A percentile compares a stretch with the other conserved stretches of the same genome.
Evolutionary conservation across 345 rosid genomes (phyloP).

Genomic region (Acer yangbiense): DNA sequence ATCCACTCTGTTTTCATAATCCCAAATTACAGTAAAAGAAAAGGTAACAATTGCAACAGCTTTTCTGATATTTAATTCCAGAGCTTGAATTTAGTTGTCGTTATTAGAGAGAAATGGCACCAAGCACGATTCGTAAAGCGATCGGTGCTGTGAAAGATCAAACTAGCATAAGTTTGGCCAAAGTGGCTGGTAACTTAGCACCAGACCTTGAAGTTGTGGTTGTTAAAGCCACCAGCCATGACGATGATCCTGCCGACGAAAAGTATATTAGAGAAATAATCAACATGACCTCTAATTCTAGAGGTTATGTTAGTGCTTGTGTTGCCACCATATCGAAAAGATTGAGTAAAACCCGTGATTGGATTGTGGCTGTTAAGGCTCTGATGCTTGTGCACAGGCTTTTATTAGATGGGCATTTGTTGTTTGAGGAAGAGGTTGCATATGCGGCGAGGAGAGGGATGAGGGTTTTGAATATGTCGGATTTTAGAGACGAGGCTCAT

Average conservation of each 20-base stretch:
- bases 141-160: conserved; percentile 97
- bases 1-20: neutral
- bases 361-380: conserved; percentile 89
- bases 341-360: conserved; percentile 79
- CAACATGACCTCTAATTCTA: conserved; percentile 54
- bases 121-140: conserved; percentile 89
- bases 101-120: conserved; percentile 48
- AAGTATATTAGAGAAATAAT: conserved; percentile 75
- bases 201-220: conserved; percentile 94
- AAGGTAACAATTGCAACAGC: conserved; percentile 5
- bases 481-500: conserved; percentile 90
- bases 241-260: conserved; percentile 86
- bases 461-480: conserved; percentile 77
- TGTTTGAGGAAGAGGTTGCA: conserved; percentile 76
- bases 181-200: conserved; percentile 87
- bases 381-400: conserved; percentile 73
- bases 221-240: conserved; percentile 94
- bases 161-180: conserved; percentile 90
- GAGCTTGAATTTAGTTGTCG: neutral
- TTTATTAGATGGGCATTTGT: conserved; percentile 62
- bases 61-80: neutral
- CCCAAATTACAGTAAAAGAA: neutral
- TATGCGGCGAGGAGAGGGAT: conserved; percentile 72
- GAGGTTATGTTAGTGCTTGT: conserved; percentile 75
- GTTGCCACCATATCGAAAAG: conserved; percentile 72